phyloP scores from a whole-genome alignment of 305 asterid species.

The Striga hermonthica region DNA sequence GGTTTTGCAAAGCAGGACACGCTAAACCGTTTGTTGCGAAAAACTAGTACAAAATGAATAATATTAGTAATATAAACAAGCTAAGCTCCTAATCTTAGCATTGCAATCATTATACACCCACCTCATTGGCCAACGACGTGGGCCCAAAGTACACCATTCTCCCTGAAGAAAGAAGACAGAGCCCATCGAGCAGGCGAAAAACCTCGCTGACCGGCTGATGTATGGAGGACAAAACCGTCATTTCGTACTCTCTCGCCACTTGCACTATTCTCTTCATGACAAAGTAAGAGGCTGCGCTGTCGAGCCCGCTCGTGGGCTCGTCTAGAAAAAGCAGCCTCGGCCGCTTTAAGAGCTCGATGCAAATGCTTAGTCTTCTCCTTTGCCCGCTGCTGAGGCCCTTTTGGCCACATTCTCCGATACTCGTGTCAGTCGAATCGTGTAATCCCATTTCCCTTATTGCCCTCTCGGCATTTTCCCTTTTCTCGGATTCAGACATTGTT shows the following conservation, averaged over 20 bases:
- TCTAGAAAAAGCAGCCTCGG: constrained; percentile 70
- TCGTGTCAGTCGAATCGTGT: constrained; percentile 45
- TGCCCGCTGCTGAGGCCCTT: constrained; percentile 67
- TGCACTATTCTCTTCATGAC: constrained; percentile 52
- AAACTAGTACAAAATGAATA: constrained; percentile 34
- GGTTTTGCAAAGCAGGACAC: constrained; percentile 54
- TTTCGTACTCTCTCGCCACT: constrained; percentile 35
- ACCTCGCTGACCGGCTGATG: constrained; percentile 73
- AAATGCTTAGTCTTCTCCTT: constrained; percentile 64
- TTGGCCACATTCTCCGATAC: constrained; percentile 56
- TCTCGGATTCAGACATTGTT: constrained; percentile 42
- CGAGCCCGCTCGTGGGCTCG: constrained; percentile 73
- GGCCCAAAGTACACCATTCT: constrained; percentile 60
- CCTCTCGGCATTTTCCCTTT: constrained; percentile 42
- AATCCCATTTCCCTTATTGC: constrained; percentile 57
- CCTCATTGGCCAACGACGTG: constrained; percentile 48
- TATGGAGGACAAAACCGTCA: constrained; percentile 49
- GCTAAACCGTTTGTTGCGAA: constrained; percentile 53
- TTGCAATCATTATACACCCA: constrained; percentile 2
- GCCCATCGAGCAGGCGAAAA: constrained; percentile 50
- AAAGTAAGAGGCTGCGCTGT: constrained; percentile 68
- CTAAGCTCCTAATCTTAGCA: too few species aligned
- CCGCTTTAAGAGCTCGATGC: constrained; percentile 57
- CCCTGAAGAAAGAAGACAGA: constrained; percentile 64
- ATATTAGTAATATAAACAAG: too few species aligned